Evolutionary conservation across 495 filamentous ascomycete species (phyloP), one percentile per base, ranked within the genome.

Genomic region (Chaetomium tenue): DNA sequence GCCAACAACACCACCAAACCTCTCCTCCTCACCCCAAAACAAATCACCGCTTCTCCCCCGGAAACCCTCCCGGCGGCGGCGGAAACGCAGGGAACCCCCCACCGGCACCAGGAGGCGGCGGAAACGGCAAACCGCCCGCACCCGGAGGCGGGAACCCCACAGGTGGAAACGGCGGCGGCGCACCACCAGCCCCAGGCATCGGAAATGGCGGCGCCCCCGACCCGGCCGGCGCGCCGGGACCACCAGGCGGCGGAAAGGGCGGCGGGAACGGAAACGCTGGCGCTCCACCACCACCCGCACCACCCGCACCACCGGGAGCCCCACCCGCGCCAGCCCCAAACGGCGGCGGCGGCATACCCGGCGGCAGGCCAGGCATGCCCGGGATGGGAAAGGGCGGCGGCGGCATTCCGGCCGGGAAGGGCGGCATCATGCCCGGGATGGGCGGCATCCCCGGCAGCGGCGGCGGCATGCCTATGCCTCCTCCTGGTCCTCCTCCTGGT

Each of bases 371-470:
- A 5, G 47, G 47, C 56, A 81, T 74, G 23, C 75, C 40, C 25
- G 42, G 42, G 15, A 57, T 71, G 58, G 85, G 83, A 72, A 91
- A 91, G 3, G 88, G 87, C 0, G 87, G 83, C 71, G 30, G 57
- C 55, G 62, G 61, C 64, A 73, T 55, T 39, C 59, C 65, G 20
- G 47, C 25, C 6, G 28, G 28, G 18, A 22, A 22, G 28, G n/a
- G 54, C 16, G 61, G 58, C 64, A 61, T 50, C 23, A 59, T 65
- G 50, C 66, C 65, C 37, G 86, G 79, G 25, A 81, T 75, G 15
- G 50, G 84, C 79, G 55, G 83, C 86, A 50, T 50, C 8, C 46
- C 46, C 8, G 16, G 16, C 44, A 47, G 15, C 46, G 46, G 55
- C 66, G 63, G 73, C 69, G 30, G 69, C 68, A 44, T 44, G 40